Percentiles rank a stretch among this genome's conserved stretches.
These are phyloP conservation scores for Lyophyllum atratum DNA, from an alignment of 768 basidiomycete species.

Conservation along the genomic window DNA sequence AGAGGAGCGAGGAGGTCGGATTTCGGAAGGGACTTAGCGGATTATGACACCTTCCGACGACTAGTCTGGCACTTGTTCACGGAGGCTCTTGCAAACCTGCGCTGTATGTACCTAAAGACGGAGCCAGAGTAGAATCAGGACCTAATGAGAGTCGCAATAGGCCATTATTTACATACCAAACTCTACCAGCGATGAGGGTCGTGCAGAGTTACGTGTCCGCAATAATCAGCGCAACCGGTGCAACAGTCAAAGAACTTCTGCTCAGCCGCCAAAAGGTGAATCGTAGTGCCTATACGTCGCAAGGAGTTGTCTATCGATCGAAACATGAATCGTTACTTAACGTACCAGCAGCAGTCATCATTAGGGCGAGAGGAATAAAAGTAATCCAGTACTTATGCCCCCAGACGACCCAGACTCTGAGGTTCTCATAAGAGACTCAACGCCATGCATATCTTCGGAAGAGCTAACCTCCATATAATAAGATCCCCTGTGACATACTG, in stretches of 20 bases:
- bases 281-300: neutral
- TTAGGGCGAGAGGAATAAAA: conserved; percentile 3
- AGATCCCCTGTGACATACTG: conserved; percentile 11
- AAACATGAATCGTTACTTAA: neutral
- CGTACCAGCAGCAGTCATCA: neutral
- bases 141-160: neutral
- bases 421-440: neutral
- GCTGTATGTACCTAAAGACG: neutral
- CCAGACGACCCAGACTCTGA: conserved; percentile 16
- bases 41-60: too few species aligned
- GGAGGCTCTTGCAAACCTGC: neutral
- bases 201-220: neutral
- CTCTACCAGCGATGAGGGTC: neutral
- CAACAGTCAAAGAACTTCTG: neutral
- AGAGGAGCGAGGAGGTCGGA: too few species aligned
- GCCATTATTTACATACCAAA: neutral
- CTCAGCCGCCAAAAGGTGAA: neutral
- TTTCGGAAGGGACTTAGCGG: too few species aligned
- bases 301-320: neutral
- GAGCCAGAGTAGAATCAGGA: neutral
- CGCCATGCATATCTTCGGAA: neutral
- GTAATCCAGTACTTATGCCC: conserved; percentile 8
- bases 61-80: neutral
- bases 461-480: conserved; percentile 12
- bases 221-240: neutral